Conservation (phyloP, 371 early-diverging fungal genomes). For the Chytridium lagenaria region DNA sequence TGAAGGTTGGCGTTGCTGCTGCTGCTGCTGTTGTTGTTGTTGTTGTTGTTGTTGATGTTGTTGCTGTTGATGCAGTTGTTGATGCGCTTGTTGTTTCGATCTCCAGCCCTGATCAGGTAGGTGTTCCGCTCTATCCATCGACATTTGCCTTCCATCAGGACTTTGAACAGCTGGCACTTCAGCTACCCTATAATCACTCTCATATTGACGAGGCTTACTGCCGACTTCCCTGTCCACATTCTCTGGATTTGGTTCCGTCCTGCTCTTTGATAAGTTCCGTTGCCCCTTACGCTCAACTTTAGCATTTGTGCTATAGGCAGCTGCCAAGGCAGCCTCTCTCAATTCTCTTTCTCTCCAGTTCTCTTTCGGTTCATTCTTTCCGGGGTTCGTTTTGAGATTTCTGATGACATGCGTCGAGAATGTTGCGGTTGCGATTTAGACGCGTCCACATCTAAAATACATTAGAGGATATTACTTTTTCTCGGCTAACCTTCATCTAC, state of each 20-base stretch:
- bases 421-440: neutral
- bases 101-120: neutral
- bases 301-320: neutral
- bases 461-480: too few species aligned
- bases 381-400: neutral
- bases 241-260: too few species aligned
- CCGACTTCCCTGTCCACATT: too few species aligned
- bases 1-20: neutral
- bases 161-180: too few species aligned
- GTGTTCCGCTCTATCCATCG: neutral
- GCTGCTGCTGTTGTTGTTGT: too few species aligned
- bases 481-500: too few species aligned
- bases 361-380: neutral
- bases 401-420: neutral
- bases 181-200: too few species aligned
- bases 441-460: neutral
- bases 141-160: neutral
- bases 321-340: neutral
- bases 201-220: too few species aligned
- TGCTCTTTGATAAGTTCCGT: too few species aligned
- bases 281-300: too few species aligned
- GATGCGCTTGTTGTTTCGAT: neutral
- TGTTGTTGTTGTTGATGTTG: too few species aligned
- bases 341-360: conserved; percentile 2
- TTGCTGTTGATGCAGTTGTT: too few species aligned